phyloP scores from a whole-genome alignment of 495 filamentous ascomycete genomes.

The Sordaria brevicollis region DNA sequence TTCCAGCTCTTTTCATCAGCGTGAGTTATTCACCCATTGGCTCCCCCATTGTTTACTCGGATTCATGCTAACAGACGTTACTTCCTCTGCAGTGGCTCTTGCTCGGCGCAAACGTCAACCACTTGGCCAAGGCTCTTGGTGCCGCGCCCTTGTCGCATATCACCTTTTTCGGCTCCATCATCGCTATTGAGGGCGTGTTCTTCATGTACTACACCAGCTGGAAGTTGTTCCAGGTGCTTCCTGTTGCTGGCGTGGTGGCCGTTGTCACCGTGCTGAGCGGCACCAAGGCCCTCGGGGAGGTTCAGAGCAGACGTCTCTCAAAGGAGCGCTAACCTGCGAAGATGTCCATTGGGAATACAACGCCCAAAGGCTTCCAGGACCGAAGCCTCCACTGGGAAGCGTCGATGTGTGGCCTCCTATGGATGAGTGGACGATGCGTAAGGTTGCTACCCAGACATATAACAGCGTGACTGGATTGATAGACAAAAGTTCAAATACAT shows the following conservation, averaged over 20 bases:
- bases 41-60: not conserved
- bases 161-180: conserved; percentile 71
- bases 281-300: conserved; percentile 83
- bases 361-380: not conserved
- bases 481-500: not conserved
- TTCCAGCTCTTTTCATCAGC: conserved; percentile 59
- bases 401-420: not conserved
- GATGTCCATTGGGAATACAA: not conserved
- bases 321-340: conserved; percentile 46
- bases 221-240: conserved; percentile 87
- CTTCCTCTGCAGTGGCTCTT: conserved; percentile 50
- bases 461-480: not conserved
- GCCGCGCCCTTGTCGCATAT: conserved; percentile 67
- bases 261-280: conserved; percentile 75
- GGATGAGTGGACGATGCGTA: too few relatives aligned
- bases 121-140: conserved; percentile 62
- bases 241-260: conserved; percentile 56
- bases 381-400: not conserved
- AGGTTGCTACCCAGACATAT: not conserved
- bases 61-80: not conserved
- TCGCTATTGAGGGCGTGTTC: conserved; percentile 84
- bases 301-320: conserved; percentile 74
- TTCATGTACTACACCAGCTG: conserved; percentile 90
- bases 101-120: conserved; percentile 77
- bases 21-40: conserved; percentile 40